A percentile compares a stretch with the other conserved stretches of the same genome.
These are phyloP conservation scores for Rhodofomes roseus DNA, from an alignment of 1,284 basidiomycete species.

Conservation along the genomic window DNA sequence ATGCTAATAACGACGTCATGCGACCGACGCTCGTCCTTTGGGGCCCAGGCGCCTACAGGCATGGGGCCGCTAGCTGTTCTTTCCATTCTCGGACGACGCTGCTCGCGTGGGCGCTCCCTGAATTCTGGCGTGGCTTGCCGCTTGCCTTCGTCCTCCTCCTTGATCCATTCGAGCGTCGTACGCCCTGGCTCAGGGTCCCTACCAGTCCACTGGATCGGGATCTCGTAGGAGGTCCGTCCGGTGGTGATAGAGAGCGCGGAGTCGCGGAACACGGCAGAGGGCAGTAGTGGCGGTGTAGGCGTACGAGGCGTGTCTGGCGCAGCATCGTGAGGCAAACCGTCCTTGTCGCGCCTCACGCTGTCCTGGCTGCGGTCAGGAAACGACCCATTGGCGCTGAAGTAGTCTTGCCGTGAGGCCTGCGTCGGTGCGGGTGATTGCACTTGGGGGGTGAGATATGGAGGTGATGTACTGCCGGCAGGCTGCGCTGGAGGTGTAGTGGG, in stretches of 20 bases:
- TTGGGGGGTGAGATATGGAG: background rate
- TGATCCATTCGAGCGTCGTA: conserved; percentile 7
- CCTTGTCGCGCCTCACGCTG: background rate
- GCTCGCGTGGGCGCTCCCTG: conserved; percentile 3
- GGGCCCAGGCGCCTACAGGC: conserved; percentile 22
- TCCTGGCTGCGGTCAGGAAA: background rate
- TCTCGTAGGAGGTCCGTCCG: conserved; percentile 25
- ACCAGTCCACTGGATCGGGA: conserved; percentile 33
- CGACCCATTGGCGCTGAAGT: background rate
- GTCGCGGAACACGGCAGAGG: conserved; percentile 34
- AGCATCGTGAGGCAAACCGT: conserved; percentile 2
- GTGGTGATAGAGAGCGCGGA: conserved; percentile 32
- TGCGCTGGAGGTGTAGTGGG: background rate
- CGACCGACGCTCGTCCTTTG: conserved; percentile 21
- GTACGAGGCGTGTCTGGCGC: conserved; percentile 17
- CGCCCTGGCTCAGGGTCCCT: conserved; percentile 19
- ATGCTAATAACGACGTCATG: conserved; percentile 25
- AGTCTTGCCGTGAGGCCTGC: background rate
- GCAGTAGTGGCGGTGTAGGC: conserved; percentile 30
- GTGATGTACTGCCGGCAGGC: background rate
- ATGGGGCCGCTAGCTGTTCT: conserved; percentile 9
- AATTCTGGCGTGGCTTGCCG: background rate
- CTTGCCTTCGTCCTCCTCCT: conserved; percentile 8
- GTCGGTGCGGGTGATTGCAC: background rate
- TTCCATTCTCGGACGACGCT: conserved; percentile 5